Conservation (phyloP, 805 yeast genomes). For the Cyberlindnera xylosilytica region DNA sequence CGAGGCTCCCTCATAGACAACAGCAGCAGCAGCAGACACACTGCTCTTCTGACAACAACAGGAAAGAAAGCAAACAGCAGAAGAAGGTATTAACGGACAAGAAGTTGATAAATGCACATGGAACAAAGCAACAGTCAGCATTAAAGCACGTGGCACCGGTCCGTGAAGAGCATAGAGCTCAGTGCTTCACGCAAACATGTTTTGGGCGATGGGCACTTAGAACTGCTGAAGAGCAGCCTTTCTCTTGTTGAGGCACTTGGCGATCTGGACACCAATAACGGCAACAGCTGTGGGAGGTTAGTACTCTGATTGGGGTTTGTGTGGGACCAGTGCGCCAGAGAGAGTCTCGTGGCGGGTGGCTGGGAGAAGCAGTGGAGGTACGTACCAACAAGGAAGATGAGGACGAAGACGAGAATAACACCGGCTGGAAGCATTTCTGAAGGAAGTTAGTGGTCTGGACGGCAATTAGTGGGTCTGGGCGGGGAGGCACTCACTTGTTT, state of each 20-base stretch:
- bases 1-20: no score
- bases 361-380: not conserved
- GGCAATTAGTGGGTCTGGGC: not conserved
- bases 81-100: constrained; percentile 1
- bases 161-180: not conserved
- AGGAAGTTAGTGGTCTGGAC: not conserved
- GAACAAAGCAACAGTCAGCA: no score
- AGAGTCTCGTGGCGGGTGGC: no score
- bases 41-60: not conserved
- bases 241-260: constrained; percentile 21
- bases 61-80: not conserved
- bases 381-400: constrained; percentile 28
- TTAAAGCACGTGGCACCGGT: not conserved
- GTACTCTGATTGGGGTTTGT: constrained; percentile 1
- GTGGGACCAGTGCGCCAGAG: not conserved
- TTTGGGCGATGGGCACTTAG: constrained; percentile 6
- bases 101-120: not conserved
- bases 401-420: constrained; percentile 31
- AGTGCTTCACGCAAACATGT: not conserved
- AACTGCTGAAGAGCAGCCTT: constrained; percentile 27
- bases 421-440: constrained; percentile 31
- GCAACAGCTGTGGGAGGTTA: constrained; percentile 18
- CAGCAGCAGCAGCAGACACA: no score
- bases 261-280: constrained; percentile 11
- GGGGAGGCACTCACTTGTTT: not conserved